phyloP scores from a whole-genome alignment of 2,329 filamentous ascomycete species.

The Aspergillus carbonarius region DNA sequence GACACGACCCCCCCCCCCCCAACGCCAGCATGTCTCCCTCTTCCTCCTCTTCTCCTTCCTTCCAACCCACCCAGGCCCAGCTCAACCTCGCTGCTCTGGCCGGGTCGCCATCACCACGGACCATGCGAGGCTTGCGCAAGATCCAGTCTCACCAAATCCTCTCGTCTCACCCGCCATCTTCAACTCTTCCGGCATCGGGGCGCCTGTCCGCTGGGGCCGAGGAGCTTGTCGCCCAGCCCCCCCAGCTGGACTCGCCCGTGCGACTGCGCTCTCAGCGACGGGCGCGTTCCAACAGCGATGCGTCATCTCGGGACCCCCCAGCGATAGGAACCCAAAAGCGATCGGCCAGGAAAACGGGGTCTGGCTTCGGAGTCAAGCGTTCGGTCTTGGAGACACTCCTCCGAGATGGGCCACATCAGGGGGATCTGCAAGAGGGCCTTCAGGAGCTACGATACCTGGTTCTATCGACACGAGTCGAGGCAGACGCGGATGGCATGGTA shows the following conservation, averaged over 20 bases:
- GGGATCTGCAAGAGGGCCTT: constrained; percentile 53
- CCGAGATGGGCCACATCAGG: constrained; percentile 74
- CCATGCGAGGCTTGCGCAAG: constrained; percentile 67
- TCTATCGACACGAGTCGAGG: constrained; percentile 50
- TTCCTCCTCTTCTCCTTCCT: constrained; percentile 10
- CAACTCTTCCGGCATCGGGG: constrained; percentile 42
- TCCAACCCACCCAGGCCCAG: constrained; percentile 25
- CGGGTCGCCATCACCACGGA: constrained; percentile 45
- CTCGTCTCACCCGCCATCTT: constrained; percentile 56
- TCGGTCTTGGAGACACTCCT: constrained; percentile 69
- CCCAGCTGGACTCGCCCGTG: constrained; percentile 28
- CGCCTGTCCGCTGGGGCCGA: constrained; percentile 22
- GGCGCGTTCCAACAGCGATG: constrained; percentile 72
- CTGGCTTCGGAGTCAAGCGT: constrained; percentile 47
- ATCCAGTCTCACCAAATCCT: constrained; percentile 71
- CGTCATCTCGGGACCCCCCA: constrained; percentile 45
- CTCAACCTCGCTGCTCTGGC: constrained; percentile 27
- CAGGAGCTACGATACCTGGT: constrained; percentile 51
- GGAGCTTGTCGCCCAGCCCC: constrained; percentile 23
- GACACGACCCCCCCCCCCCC: neutral
- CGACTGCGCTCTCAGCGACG: constrained; percentile 46
- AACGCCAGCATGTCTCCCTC: constrained; percentile 14
- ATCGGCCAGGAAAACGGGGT: constrained; percentile 45
- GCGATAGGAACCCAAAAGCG: constrained; percentile 31
- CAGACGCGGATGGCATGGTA: constrained; percentile 56